phyloP scores from a whole-genome alignment of 768 basidiomycete genomes.

The Podaxis pistillaris region DNA sequence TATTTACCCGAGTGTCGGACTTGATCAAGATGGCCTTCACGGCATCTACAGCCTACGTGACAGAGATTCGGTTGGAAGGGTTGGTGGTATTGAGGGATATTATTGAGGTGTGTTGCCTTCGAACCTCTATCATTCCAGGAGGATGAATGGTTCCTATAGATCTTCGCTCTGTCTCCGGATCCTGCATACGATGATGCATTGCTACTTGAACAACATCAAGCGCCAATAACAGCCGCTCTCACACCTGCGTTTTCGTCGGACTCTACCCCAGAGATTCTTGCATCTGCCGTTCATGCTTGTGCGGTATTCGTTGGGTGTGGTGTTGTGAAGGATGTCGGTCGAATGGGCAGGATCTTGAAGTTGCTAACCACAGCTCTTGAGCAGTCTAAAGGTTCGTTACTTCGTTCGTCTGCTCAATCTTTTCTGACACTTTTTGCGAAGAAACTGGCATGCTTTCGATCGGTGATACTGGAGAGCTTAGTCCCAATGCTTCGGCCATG shows the following conservation, averaged over 20 bases:
- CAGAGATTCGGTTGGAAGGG: conserved; percentile 91
- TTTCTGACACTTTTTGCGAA: conserved; percentile 26
- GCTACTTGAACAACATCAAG: conserved; percentile 95
- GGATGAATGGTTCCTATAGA: conserved; percentile 41
- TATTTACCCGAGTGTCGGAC: conserved; percentile 87
- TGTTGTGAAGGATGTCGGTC: conserved; percentile 81
- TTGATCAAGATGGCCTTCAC: conserved; percentile 98
- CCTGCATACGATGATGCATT: conserved; percentile 90
- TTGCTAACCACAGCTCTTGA: conserved; percentile 84
- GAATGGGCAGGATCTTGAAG: conserved; percentile 95
- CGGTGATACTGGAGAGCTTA: conserved; percentile 83
- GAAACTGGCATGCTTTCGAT: conserved; percentile 82
- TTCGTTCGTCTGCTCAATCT: background rate
- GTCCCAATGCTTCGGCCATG: conserved; percentile 95
- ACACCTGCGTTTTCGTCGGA: conserved; percentile 96
- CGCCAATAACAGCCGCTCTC: conserved; percentile 94
- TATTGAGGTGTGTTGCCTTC: conserved; percentile 61
- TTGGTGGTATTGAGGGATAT: conserved; percentile 88
- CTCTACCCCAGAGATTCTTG: conserved; percentile 92
- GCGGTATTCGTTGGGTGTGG: conserved; percentile 96
- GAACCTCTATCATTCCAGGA: background rate
- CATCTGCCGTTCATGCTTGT: conserved; percentile 89
- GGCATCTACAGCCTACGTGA: conserved; percentile 94
- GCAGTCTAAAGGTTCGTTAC: conserved; percentile 75
- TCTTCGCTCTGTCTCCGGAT: conserved; percentile 84